These are phyloP conservation scores for Rhodotorula toruloides DNA, from an alignment of 768 basidiomycete species.

Conservation along the genomic window DNA sequence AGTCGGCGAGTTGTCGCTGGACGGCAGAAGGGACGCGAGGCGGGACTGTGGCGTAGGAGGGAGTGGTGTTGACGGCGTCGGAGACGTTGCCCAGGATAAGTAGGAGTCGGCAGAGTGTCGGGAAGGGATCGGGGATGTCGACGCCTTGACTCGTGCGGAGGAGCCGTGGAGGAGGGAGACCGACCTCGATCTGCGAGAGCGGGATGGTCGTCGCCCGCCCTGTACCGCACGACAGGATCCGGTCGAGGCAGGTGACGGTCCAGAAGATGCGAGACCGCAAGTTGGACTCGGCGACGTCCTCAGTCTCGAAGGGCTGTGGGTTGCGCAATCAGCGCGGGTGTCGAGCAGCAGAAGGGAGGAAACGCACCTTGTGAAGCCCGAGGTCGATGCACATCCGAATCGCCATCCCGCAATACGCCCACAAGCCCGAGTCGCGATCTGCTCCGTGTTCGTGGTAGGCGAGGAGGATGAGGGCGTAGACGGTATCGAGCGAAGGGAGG, in stretches of 20 bases:
- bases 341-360: neutral
- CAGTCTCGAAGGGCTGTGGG: conserved; percentile 27
- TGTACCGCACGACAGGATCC: conserved; percentile 37
- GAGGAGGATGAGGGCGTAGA: conserved; percentile 36
- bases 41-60: neutral
- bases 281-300: conserved; percentile 30
- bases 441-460: conserved; percentile 33
- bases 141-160: neutral
- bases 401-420: conserved; percentile 41
- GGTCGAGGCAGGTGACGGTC: conserved; percentile 39
- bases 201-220: conserved; percentile 39
- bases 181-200: conserved; percentile 8
- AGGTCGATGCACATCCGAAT: conserved; percentile 41
- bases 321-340: neutral
- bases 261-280: conserved; percentile 33
- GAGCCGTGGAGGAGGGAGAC: neutral
- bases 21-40: neutral
- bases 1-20: neutral
- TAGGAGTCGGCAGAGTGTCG: conserved; percentile 5
- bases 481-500: conserved; percentile 39
- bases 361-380: conserved; percentile 40
- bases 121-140: conserved; percentile 6
- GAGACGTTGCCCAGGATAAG: conserved; percentile 3
- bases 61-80: neutral
- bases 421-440: conserved; percentile 41